These are phyloP conservation scores for Gomphus bonarii DNA, from an alignment of 1,284 basidiomycete species.

Conservation along the genomic window DNA sequence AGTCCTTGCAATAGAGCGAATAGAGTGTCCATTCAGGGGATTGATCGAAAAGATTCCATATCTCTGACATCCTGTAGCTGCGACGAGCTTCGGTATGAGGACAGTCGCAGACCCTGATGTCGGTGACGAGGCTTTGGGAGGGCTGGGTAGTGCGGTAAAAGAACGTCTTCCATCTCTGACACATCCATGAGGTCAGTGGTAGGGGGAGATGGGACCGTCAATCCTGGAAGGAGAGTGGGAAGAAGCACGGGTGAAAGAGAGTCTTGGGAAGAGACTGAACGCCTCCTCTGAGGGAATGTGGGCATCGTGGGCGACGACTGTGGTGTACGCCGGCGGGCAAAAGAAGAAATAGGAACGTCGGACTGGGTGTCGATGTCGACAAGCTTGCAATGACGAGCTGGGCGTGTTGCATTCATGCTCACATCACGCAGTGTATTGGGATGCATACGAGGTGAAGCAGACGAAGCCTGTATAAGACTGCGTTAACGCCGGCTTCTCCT, in stretches of 20 bases:
- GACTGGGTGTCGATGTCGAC: slow-evolving; percentile 2
- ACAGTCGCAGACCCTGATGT: slow-evolving; percentile 8
- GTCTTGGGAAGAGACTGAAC: slow-evolving; percentile 15
- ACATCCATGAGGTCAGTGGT: not conserved
- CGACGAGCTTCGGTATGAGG: slow-evolving; percentile 4
- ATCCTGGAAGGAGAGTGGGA: slow-evolving; percentile 40
- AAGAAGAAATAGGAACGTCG: slow-evolving; percentile 53
- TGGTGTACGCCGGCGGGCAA: slow-evolving; percentile 66
- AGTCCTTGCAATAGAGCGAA: not conserved
- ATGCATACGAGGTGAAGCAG: slow-evolving; percentile 13
- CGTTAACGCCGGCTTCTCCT: not conserved
- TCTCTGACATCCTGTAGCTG: not conserved
- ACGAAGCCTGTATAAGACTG: not conserved
- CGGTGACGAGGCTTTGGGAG: not conserved
- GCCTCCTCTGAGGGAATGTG: slow-evolving; percentile 37
- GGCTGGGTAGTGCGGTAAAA: not conserved
- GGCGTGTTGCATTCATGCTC: slow-evolving; percentile 6
- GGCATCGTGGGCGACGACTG: slow-evolving; percentile 59
- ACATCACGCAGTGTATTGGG: slow-evolving; percentile 19
- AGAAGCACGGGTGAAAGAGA: slow-evolving; percentile 45
- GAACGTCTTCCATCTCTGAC: not conserved
- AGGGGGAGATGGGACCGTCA: slow-evolving; percentile 1
- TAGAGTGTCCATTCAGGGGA: not conserved
- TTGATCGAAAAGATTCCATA: not conserved
- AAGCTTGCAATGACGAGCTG: not conserved